Evolutionary conservation across 1,284 basidiomycete species (phyloP).

Genomic region (Hemileia vastatrix): DNA sequence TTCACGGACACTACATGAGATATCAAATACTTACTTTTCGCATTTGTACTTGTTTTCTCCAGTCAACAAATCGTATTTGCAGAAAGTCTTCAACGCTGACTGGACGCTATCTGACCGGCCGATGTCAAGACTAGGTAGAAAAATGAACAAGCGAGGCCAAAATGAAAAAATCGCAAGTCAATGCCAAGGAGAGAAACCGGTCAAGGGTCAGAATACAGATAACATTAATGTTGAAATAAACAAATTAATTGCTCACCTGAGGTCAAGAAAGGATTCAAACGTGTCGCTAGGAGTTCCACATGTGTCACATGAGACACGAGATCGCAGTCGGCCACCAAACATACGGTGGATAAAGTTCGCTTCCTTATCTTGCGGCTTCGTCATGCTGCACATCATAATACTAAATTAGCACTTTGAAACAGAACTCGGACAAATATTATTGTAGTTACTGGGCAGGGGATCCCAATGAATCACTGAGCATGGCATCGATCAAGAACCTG

Average conservation of each 20-base stretch:
- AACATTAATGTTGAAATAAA: neutral
- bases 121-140: conserved; percentile 69
- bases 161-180: too few species aligned
- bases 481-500: conserved; percentile 80
- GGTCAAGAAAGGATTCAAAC: conserved; percentile 85
- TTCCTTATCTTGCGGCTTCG: conserved; percentile 56
- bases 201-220: too few species aligned
- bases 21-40: conserved; percentile 66
- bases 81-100: conserved; percentile 72
- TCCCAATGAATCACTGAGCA: conserved; percentile 73
- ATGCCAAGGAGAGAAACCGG: too few species aligned
- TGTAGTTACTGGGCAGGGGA: conserved; percentile 59
- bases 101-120: conserved; percentile 56
- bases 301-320: conserved; percentile 76
- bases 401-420: conserved; percentile 22
- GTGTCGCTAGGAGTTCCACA: conserved; percentile 89
- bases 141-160: neutral
- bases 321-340: conserved; percentile 85
- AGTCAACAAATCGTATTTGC: conserved; percentile 68
- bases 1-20: conserved; percentile 1
- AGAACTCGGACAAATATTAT: neutral
- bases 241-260: conserved; percentile 47
- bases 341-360: conserved; percentile 89
- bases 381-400: conserved; percentile 1
- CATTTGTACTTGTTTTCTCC: conserved; percentile 97